phyloP scores from a whole-genome alignment of 2,329 filamentous ascomycete genomes.

The Xylariaceae sp. region DNA sequence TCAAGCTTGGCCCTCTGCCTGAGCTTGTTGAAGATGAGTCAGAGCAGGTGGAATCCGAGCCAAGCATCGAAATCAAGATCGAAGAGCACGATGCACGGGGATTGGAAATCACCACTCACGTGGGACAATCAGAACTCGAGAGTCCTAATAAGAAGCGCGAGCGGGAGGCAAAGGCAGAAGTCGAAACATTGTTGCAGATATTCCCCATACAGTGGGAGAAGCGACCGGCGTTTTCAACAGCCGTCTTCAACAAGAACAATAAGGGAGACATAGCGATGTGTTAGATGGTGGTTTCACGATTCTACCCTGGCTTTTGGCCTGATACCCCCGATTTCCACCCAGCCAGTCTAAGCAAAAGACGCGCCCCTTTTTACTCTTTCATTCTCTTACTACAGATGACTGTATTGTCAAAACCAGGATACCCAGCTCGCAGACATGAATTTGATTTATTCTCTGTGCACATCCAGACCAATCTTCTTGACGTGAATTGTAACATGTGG shows the following conservation, averaged over 20 bases:
- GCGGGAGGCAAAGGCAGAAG: slow-evolving; percentile 30
- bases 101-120: slow-evolving; percentile 18
- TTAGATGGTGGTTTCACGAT: slow-evolving; percentile 7
- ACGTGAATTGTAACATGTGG: not conserved
- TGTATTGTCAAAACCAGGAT: slow-evolving; percentile 2
- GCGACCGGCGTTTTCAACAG: slow-evolving; percentile 30
- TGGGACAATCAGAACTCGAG: slow-evolving; percentile 11
- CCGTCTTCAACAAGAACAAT: slow-evolving; percentile 26
- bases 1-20: slow-evolving; percentile 23
- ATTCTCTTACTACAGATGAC: not conserved
- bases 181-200: slow-evolving; percentile 30
- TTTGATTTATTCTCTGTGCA: not conserved
- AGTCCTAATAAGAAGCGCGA: slow-evolving; percentile 29
- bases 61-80: slow-evolving; percentile 20
- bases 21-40: slow-evolving; percentile 28
- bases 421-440: slow-evolving; percentile 1
- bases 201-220: slow-evolving; percentile 30
- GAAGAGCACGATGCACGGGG: slow-evolving; percentile 21
- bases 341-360: not conserved
- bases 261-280: slow-evolving; percentile 20
- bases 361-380: not conserved
- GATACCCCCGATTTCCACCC: not conserved
- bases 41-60: slow-evolving; percentile 16
- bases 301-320: not conserved
- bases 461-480: not conserved